These are phyloP conservation scores for Pseudocercospora cruenta DNA, from an alignment of 2,329 filamentous ascomycete species.

Conservation along the genomic window DNA sequence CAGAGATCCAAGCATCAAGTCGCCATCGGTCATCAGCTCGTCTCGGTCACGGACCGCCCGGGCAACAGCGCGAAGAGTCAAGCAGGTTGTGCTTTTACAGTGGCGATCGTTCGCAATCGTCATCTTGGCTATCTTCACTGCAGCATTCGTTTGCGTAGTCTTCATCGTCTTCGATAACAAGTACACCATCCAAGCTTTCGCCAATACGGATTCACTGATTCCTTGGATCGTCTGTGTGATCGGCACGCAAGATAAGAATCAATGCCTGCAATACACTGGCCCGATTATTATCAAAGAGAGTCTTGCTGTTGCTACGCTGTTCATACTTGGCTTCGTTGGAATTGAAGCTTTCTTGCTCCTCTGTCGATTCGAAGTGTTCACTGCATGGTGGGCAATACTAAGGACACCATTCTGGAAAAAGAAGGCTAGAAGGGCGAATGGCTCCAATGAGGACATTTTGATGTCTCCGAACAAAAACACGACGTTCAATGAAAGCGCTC, in stretches of 20 bases:
- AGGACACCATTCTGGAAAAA: slow-evolving; percentile 17
- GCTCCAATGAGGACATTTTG: not conserved
- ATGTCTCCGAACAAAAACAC: slow-evolving; percentile 3
- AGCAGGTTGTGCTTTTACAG: slow-evolving; percentile 77
- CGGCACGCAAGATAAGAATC: slow-evolving; percentile 25
- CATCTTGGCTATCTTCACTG: slow-evolving; percentile 66
- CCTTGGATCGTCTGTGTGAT: slow-evolving; percentile 35
- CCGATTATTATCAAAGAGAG: slow-evolving; percentile 28
- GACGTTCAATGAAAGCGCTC: not conserved
- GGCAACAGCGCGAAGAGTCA: slow-evolving; percentile 72
- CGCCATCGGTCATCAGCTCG: slow-evolving; percentile 26
- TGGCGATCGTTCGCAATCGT: slow-evolving; percentile 83
- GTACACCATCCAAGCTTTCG: slow-evolving; percentile 26
- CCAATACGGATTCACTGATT: slow-evolving; percentile 27
- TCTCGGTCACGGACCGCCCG: slow-evolving; percentile 48
- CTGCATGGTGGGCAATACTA: slow-evolving; percentile 26
- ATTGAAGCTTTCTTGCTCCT: slow-evolving; percentile 32
- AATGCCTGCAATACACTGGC: slow-evolving; percentile 25
- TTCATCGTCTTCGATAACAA: slow-evolving; percentile 33
- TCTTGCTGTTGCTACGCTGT: slow-evolving; percentile 30
- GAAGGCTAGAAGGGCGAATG: slow-evolving; percentile 2
- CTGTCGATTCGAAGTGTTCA: slow-evolving; percentile 27
- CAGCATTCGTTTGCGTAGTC: slow-evolving; percentile 30
- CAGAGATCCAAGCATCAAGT: slow-evolving; percentile 22
- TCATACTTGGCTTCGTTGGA: slow-evolving; percentile 31